phyloP scores from a whole-genome alignment of 164 flowering plant genomes.

The Magnolia officinalis region DNA sequence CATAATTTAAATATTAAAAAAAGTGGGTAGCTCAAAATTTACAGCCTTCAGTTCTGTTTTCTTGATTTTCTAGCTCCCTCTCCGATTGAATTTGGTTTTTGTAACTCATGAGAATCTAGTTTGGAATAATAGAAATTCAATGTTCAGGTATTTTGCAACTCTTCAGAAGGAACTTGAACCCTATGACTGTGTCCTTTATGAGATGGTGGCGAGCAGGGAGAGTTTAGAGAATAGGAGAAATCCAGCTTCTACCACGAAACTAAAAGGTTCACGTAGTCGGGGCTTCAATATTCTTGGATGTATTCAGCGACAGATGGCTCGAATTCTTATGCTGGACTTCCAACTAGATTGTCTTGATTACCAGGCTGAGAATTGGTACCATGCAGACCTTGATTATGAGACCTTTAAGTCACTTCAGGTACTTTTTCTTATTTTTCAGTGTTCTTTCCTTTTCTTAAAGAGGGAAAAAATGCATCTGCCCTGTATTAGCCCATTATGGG shows the following conservation, averaged over 20 bases:
- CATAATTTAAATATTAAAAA: too few relatives aligned
- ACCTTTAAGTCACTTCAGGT: slow-evolving; percentile 93
- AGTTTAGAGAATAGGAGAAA: slow-evolving; percentile 69
- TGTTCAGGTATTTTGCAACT: slow-evolving; percentile 66
- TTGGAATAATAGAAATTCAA: neutral
- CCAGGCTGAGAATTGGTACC: slow-evolving; percentile 74
- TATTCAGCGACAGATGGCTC: slow-evolving; percentile 91
- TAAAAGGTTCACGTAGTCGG: slow-evolving; percentile 49
- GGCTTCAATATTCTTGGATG: slow-evolving; percentile 79
- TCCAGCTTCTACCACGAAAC: slow-evolving; percentile 34
- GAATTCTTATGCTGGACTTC: slow-evolving; percentile 70
- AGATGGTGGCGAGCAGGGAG: slow-evolving; percentile 96
- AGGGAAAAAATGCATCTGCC: too few relatives aligned
- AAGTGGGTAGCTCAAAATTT: neutral
- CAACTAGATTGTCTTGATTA: slow-evolving; percentile 94
- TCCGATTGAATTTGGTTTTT: neutral
- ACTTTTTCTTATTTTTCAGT: neutral
- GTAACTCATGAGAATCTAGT: neutral
- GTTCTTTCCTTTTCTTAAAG: neutral
- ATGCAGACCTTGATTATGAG: slow-evolving; percentile 94
- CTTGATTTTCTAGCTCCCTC: neutral
- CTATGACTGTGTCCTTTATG: slow-evolving; percentile 91
- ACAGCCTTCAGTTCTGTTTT: neutral
- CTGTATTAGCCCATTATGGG: too few relatives aligned
- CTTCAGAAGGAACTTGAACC: slow-evolving; percentile 77